A percentile compares a stretch with the other conserved stretches of the same genome.
Evolutionary conservation across 805 yeast genomes (phyloP).

Genomic region (Ogataea angusta): DNA sequence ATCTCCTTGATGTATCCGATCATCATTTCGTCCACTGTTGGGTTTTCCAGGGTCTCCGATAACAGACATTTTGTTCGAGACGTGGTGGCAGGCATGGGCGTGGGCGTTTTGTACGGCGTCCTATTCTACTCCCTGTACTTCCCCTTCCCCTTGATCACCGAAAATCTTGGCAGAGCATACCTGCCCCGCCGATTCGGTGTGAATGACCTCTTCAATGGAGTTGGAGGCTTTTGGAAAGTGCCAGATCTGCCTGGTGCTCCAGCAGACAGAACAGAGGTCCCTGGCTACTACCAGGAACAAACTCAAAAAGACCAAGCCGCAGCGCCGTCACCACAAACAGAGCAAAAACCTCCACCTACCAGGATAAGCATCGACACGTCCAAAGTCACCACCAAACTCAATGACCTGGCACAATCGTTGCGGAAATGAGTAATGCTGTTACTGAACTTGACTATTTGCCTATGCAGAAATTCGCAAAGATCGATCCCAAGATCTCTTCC

Average conservation of each 20-base stretch:
- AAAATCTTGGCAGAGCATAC: constrained; percentile 38
- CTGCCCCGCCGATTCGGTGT: constrained; percentile 40
- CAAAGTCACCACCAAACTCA: constrained; percentile 6
- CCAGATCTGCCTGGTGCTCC: constrained; percentile 30
- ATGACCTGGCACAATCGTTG: constrained; percentile 3
- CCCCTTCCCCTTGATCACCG: constrained; percentile 32
- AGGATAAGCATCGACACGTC: constrained; percentile 8
- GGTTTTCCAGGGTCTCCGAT: constrained; percentile 46
- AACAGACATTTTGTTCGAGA: constrained; percentile 43
- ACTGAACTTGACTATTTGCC: constrained; percentile 55
- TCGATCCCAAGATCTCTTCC: constrained; percentile 88
- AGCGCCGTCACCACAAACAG: not conserved
- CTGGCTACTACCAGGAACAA: constrained; percentile 15
- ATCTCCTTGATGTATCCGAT: constrained; percentile 35
- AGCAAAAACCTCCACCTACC: constrained; percentile 10
- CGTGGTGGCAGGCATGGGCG: constrained; percentile 36
- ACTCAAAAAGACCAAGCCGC: not conserved
- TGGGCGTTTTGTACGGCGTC: constrained; percentile 36
- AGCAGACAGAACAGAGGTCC: constrained; percentile 24
- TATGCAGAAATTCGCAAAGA: constrained; percentile 88
- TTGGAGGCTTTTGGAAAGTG: constrained; percentile 39
- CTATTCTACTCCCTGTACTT: constrained; percentile 41
- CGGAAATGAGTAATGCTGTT: not conserved
- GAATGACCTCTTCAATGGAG: constrained; percentile 22
- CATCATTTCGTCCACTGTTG: constrained; percentile 33